Percentiles rank a stretch among this genome's conserved stretches.
phyloP scores from a whole-genome alignment of 2,329 filamentous ascomycete species.

The Pseudogymnoascus sp. region DNA sequence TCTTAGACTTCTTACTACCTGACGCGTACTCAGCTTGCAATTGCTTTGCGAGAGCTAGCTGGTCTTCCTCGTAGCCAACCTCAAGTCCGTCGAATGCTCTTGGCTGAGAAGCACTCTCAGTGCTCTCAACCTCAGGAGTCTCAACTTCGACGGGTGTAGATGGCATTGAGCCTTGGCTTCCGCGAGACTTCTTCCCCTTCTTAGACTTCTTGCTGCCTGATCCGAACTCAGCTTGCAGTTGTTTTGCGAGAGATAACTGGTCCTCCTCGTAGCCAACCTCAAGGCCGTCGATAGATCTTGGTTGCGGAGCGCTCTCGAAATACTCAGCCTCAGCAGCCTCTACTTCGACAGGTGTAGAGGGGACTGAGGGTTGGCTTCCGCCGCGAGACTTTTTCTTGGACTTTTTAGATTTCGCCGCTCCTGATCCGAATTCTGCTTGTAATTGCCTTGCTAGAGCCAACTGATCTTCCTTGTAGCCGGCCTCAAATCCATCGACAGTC shows the following conservation, averaged over 20 bases:
- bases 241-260: neutral
- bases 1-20: slow-evolving; percentile 29
- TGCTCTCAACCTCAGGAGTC: neutral
- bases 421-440: neutral
- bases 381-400: slow-evolving; percentile 35
- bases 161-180: neutral
- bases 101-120: neutral
- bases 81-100: slow-evolving; percentile 10
- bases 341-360: neutral
- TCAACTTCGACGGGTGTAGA: neutral
- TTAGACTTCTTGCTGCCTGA: slow-evolving; percentile 27
- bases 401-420: slow-evolving; percentile 19
- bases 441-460: neutral
- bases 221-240: neutral
- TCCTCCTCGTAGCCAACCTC: neutral
- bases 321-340: neutral
- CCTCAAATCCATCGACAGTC: neutral
- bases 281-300: neutral
- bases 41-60: slow-evolving; percentile 24
- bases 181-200: slow-evolving; percentile 14
- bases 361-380: neutral
- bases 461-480: neutral
- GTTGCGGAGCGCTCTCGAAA: neutral
- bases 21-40: slow-evolving; percentile 14
- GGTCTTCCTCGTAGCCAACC: slow-evolving; percentile 22